Evolutionary conservation across 768 basidiomycete species (phyloP), one percentile per base, ranked within the genome.

Genomic region (Asterophora parasitica): DNA sequence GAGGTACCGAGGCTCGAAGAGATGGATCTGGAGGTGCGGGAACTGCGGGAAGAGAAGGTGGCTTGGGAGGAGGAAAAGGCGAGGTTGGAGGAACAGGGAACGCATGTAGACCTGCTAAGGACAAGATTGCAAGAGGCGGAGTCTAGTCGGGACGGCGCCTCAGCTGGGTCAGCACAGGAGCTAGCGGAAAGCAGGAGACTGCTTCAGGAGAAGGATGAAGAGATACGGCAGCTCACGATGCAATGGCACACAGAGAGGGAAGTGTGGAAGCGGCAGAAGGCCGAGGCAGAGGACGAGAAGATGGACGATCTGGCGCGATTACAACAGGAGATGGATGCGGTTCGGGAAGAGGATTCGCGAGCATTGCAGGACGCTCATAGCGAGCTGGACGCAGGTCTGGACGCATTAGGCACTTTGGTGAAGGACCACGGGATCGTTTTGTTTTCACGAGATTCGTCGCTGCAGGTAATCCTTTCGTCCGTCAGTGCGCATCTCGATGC

Each of bases 371-470:
- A 65, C 44, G 69, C 67, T 7, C 69, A 65, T 45, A 65, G 62
- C 41, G 80, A 87, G 54, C 61, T 87, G 17, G 76, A 80, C 39
- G 66, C 71, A 2, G 76, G 76, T 7, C 59, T 76, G 8, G 68
- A 69, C 4, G 65, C 72, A 11, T 58, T 89, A 27, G 74, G 72
- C 41, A 59, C 51, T 4, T 64, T 90, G 52, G 72, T 84, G 49
- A 75, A 76, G 54, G 70, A 70, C 30, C 78, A 85, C 57, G 73
- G 71, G 12, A 72, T 89, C 54, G 71, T 73, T n/a, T 63, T 81
- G 16, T 76, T 70, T 51, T 72, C 77, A 12, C 67, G 72, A 43
- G 79, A 83, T 48, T 51, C 66, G 16, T 75, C 81, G 16, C 48
- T 83, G 30, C 69, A 72, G 39, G 75, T 71, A 40, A 61, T 83